These are phyloP conservation scores for Hymenoscyphus albidus DNA, from an alignment of 2,329 filamentous ascomycete genomes.

Conservation along the genomic window DNA sequence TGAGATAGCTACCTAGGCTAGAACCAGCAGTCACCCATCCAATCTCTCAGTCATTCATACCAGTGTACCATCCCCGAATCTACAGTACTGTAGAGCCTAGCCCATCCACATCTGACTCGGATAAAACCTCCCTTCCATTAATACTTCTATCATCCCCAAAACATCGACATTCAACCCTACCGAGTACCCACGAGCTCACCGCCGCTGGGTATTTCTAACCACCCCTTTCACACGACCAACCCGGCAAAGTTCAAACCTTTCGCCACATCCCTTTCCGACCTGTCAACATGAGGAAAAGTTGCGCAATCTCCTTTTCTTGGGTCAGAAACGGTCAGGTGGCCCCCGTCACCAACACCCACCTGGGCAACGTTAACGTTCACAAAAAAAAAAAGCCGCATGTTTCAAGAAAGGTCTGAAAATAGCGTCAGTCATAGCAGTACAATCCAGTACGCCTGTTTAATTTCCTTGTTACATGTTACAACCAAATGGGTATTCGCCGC, in stretches of 20 bases:
- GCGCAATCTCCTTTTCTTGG: background rate
- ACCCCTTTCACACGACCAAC: background rate
- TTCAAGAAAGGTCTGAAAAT: background rate
- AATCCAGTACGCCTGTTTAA: background rate
- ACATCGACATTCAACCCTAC: too few species aligned
- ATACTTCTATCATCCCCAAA: too few species aligned
- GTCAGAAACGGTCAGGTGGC: background rate
- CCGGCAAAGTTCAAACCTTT: background rate
- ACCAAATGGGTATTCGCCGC: background rate
- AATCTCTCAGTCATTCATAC: too few species aligned
- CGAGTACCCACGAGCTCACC: too few species aligned
- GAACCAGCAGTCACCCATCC: too few species aligned
- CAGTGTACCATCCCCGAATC: too few species aligned
- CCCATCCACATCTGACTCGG: too few species aligned
- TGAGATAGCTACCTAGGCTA: too few species aligned
- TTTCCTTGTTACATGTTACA: background rate
- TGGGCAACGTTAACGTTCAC: background rate
- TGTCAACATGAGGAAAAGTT: background rate
- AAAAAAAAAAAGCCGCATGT: background rate
- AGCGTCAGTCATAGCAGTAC: too few species aligned
- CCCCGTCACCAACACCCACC: background rate
- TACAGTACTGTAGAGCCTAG: too few species aligned
- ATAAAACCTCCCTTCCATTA: too few species aligned
- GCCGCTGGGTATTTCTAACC: too few species aligned
- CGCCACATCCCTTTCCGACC: background rate